These are phyloP conservation scores for Lophiotrema nucula DNA, from an alignment of 495 filamentous ascomycete genomes.

Conservation along the genomic window DNA sequence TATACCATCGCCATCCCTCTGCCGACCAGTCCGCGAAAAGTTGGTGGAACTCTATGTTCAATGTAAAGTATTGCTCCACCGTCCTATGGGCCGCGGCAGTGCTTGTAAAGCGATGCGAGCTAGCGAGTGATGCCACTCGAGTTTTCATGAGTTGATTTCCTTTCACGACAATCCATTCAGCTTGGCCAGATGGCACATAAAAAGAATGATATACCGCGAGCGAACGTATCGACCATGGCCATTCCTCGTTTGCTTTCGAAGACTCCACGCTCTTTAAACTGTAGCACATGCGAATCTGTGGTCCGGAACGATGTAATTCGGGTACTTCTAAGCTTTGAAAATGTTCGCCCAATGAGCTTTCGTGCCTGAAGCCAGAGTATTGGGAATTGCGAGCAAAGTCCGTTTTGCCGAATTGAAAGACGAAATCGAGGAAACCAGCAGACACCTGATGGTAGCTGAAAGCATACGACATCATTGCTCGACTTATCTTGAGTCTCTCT, in stretches of 20 bases:
- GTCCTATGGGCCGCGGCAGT: background rate
- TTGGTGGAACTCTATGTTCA: background rate
- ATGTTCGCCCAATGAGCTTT: background rate
- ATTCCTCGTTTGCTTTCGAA: background rate
- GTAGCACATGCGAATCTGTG: background rate
- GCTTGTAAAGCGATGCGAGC: background rate
- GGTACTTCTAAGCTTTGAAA: background rate
- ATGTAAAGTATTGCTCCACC: background rate
- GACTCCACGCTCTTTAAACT: background rate
- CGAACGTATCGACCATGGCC: background rate
- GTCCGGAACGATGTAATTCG: background rate
- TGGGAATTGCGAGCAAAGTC: background rate
- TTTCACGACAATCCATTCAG: background rate
- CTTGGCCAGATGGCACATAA: background rate
- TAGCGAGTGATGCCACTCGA: background rate
- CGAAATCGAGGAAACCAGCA: background rate
- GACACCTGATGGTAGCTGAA: background rate
- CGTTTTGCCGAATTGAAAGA: background rate
- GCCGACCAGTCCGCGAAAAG: background rate
- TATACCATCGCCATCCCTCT: background rate
- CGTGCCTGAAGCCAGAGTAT: background rate
- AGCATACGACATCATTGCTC: background rate
- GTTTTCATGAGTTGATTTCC: background rate
- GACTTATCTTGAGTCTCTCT: background rate
- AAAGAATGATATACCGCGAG: background rate